phyloP scores from a whole-genome alignment of 306 rosid genomes.

The Vigna hirtella region DNA sequence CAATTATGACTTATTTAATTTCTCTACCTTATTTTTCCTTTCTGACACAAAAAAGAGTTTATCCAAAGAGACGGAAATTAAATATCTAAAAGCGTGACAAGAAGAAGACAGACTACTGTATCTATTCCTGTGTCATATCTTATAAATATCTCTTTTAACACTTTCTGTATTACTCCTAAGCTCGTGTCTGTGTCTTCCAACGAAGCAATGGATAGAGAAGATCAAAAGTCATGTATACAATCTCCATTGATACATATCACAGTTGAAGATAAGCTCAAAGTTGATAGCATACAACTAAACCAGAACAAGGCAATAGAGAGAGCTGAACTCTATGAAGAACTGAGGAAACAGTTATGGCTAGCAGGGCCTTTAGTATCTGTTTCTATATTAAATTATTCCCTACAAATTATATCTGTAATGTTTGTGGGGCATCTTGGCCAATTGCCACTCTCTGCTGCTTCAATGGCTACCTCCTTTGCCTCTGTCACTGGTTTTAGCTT shows the following conservation, averaged over 20 bases:
- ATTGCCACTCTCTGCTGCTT: constrained; percentile 67
- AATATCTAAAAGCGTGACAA: constrained; percentile 15
- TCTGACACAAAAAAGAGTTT: not conserved
- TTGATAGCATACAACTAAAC: constrained; percentile 25
- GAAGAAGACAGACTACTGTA: not conserved
- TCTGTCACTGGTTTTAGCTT: constrained; percentile 80
- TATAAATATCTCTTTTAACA: constrained; percentile 9
- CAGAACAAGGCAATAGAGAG: constrained; percentile 20
- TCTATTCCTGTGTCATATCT: not conserved
- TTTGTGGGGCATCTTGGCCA: constrained; percentile 80
- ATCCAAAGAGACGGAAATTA: not conserved
- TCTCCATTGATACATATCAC: constrained; percentile 54
- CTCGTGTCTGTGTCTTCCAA: not conserved
- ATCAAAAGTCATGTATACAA: constrained; percentile 30
- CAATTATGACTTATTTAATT: no score
- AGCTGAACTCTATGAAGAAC: constrained; percentile 53
- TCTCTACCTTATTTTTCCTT: no score
- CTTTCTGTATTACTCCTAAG: not conserved
- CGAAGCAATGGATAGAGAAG: constrained; percentile 39
- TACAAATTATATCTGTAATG: constrained; percentile 75
- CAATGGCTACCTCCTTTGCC: constrained; percentile 79
- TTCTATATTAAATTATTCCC: constrained; percentile 55
- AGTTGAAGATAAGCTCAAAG: constrained; percentile 41
- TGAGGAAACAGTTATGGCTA: constrained; percentile 82
- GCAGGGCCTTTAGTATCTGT: constrained; percentile 73